Conservation (phyloP, 257 asterid species). For the Striga asiatica region DNA sequence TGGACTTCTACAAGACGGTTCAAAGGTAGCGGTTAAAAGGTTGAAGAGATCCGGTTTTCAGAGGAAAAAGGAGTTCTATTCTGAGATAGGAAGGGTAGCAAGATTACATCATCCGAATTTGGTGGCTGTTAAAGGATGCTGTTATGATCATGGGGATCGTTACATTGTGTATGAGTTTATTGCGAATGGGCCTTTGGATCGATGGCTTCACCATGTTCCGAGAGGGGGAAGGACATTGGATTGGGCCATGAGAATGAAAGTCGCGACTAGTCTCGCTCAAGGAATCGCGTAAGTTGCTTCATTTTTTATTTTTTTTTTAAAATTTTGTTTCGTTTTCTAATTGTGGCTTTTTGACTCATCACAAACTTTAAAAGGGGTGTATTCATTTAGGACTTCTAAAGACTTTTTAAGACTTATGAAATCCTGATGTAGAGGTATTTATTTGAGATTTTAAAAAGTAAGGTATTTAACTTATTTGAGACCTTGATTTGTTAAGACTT, state of each 20-base stretch:
- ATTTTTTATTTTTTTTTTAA: background rate
- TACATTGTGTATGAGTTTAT: conserved; percentile 83
- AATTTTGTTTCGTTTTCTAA: background rate
- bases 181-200: conserved; percentile 78
- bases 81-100: conserved; percentile 92
- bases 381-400: too few species aligned
- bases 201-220: conserved; percentile 92
- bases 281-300: conserved; percentile 81
- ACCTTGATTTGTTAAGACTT: too few species aligned
- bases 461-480: too few species aligned
- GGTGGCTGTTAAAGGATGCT: conserved; percentile 89
- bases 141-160: conserved; percentile 91
- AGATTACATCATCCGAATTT: conserved; percentile 86
- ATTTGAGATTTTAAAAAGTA: too few species aligned
- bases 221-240: conserved; percentile 94
- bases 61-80: conserved; percentile 90
- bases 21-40: conserved; percentile 88
- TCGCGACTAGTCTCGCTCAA: conserved; percentile 90
- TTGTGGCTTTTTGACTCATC: background rate
- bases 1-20: conserved; percentile 84
- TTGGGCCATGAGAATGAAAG: conserved; percentile 90
- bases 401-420: too few species aligned
- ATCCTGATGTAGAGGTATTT: too few species aligned
- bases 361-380: too few species aligned
- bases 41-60: conserved; percentile 88